Evolutionary conservation across 2,329 filamentous ascomycete species (phyloP), one percentile per base, ranked within the genome.

Genomic region (Emmonsiellopsis sp.): DNA sequence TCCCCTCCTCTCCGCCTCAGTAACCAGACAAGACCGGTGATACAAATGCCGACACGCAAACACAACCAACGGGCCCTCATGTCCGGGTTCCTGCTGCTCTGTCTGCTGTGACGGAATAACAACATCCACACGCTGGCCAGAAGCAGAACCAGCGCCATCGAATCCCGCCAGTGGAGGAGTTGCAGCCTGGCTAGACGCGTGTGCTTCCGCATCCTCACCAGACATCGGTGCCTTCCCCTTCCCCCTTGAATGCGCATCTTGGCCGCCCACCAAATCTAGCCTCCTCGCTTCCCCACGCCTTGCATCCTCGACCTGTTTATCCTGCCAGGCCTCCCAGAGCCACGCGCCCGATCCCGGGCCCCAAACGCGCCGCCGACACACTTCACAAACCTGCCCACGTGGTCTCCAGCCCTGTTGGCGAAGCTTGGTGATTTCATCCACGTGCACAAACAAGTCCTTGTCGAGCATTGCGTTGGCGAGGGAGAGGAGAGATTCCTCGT

Each of bases 371-470:
- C 81, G 81, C 47, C 85, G 84, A 61, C 94, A 98, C 1, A 84
- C 84, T 69, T 96, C 92, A 65, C 94, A 98, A 0, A 85, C 85
- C 52, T 92, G 91, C 0, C 89, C 86, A 34, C 86, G 78, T 0
- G 93, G 90, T 48, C 92, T 79, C 93, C 93, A 98, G 1, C 93
- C 94, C 31, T 84, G 82, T 67, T 91, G 86, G 2, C 93, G 79
- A 5, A 93, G 78, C 52, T 80, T 77, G 6, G 87, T 82, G 5
- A 89, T 85, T 60, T 87, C 81, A 43, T 83, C 77, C 37, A 98
- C 88, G 58, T 88, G 86, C 42, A 86, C 81, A 63, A 97, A 98
- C 5, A 95, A 77, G 62, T 93, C 93, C 60, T 89, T 85, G 57
- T 95, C 91, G 0, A 98, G 77, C 53, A 98, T 83, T 3, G 86